phyloP scores from a whole-genome alignment of 768 basidiomycete genomes.

The Lactifluus piperatus region DNA sequence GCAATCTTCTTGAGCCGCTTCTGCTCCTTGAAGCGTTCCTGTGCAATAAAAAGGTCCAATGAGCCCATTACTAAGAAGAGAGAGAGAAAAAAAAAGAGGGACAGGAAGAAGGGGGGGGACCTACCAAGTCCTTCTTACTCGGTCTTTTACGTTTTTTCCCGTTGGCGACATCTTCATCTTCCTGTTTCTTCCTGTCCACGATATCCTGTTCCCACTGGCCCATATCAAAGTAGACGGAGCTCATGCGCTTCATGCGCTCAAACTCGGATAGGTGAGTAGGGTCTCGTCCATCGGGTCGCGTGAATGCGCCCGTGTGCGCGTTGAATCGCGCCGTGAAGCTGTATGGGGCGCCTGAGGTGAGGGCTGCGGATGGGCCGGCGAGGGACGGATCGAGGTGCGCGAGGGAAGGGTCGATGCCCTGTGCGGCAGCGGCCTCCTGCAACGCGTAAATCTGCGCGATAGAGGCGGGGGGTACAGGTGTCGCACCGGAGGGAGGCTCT shows the following conservation, averaged over 20 bases:
- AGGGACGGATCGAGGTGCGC: conserved; percentile 76
- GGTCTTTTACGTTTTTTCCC: conserved; percentile 71
- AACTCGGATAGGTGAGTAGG: conserved; percentile 73
- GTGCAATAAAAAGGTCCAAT: conserved; percentile 13
- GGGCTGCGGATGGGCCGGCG: conserved; percentile 26
- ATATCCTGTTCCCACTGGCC: conserved; percentile 70
- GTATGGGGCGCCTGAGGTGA: conserved; percentile 29
- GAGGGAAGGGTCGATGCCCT: conserved; percentile 77
- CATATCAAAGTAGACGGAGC: conserved; percentile 81
- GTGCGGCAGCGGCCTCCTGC: conserved; percentile 63
- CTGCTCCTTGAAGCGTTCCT: conserved; percentile 83
- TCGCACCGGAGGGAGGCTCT: conserved; percentile 25
- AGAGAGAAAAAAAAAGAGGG: not conserved
- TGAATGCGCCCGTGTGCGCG: conserved; percentile 70
- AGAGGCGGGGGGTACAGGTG: conserved; percentile 18
- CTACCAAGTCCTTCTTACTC: conserved; percentile 76
- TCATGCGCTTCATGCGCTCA: conserved; percentile 79
- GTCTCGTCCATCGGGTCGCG: conserved; percentile 56
- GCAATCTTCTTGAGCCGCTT: conserved; percentile 77
- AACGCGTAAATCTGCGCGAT: conserved; percentile 37
- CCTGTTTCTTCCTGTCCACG: conserved; percentile 35
- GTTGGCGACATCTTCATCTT: conserved; percentile 41
- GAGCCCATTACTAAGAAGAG: not conserved
- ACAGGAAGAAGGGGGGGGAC: too few relatives aligned
- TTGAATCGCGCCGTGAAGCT: conserved; percentile 66